Percentiles rank a stretch among this genome's conserved stretches.
Conservation (phyloP, 495 filamentous ascomycete genomes). For the Venustampulla echinocandica region DNA sequence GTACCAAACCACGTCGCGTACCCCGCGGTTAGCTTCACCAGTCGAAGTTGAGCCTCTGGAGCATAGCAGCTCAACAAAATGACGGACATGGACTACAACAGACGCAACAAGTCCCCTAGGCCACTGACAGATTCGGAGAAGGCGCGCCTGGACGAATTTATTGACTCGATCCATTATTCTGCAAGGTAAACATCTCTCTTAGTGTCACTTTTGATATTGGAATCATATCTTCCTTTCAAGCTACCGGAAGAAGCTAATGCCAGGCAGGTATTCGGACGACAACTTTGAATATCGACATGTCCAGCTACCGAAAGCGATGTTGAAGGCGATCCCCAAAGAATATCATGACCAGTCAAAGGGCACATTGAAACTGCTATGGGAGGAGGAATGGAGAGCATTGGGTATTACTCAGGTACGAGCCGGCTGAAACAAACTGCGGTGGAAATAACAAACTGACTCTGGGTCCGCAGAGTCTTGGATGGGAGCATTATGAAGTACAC, state of each 20-base stretch:
- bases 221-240: no score
- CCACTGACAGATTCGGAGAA: slow-evolving; percentile 73
- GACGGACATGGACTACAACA: slow-evolving; percentile 64
- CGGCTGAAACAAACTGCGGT: neutral
- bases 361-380: slow-evolving; percentile 92
- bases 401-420: slow-evolving; percentile 83
- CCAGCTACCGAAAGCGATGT: slow-evolving; percentile 93
- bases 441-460: slow-evolving; percentile 3
- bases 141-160: slow-evolving; percentile 77
- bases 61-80: slow-evolving; percentile 4
- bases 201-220: neutral
- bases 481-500: slow-evolving; percentile 99
- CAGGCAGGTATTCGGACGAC: slow-evolving; percentile 69
- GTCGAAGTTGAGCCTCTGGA: neutral
- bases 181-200: slow-evolving; percentile 53
- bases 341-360: slow-evolving; percentile 88
- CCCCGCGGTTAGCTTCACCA: slow-evolving; percentile 3
- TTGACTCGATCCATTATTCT: slow-evolving; percentile 91
- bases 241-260: slow-evolving; percentile 7
- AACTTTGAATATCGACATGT: slow-evolving; percentile 93
- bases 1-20: neutral
- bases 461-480: slow-evolving; percentile 73
- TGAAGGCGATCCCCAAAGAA: slow-evolving; percentile 90
- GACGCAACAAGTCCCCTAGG: slow-evolving; percentile 78
- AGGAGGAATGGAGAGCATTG: slow-evolving; percentile 94